These are phyloP conservation scores for Globisporangium camurandrum DNA, from an alignment of 352 stramenopile genomes.

Conservation along the genomic window DNA sequence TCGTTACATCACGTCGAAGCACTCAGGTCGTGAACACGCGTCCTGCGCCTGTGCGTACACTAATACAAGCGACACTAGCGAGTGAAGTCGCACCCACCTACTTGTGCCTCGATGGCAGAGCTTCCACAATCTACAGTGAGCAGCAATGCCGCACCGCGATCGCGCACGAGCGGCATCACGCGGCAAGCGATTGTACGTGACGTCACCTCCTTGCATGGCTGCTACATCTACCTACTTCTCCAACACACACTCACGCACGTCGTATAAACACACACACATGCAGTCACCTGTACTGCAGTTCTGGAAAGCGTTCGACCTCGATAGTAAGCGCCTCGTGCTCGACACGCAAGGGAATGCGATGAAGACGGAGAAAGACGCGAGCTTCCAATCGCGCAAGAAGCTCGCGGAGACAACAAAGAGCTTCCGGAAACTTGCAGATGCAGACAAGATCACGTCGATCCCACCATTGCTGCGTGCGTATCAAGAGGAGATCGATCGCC, in stretches of 20 bases:
- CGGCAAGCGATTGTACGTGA: slow-evolving; percentile 26
- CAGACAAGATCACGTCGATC: slow-evolving; percentile 56
- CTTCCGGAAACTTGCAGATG: slow-evolving; percentile 66
- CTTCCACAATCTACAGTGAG: neutral
- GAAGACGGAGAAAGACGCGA: slow-evolving; percentile 81
- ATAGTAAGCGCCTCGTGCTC: slow-evolving; percentile 76
- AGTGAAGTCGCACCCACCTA: too few species aligned
- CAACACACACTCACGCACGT: neutral
- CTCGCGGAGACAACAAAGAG: slow-evolving; percentile 80
- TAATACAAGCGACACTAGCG: too few species aligned
- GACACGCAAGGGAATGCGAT: slow-evolving; percentile 73
- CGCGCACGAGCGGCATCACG: slow-evolving; percentile 10
- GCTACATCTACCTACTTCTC: neutral
- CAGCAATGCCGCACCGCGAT: slow-evolving; percentile 2
- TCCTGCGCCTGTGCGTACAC: too few species aligned
- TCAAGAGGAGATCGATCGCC: slow-evolving; percentile 89
- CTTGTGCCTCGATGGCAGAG: too few species aligned
- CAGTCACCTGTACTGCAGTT: slow-evolving; percentile 69
- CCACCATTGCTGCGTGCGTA: slow-evolving; percentile 80
- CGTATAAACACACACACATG: too few species aligned
- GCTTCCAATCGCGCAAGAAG: slow-evolving; percentile 73
- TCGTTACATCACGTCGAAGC: too few species aligned
- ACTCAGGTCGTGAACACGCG: too few species aligned
- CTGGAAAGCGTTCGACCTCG: slow-evolving; percentile 83
- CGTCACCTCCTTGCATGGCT: neutral